Evolutionary conservation across 345 rosid genomes (phyloP), one percentile per base, ranked within the genome.

Genomic region (Lagerstroemia speciosa): DNA sequence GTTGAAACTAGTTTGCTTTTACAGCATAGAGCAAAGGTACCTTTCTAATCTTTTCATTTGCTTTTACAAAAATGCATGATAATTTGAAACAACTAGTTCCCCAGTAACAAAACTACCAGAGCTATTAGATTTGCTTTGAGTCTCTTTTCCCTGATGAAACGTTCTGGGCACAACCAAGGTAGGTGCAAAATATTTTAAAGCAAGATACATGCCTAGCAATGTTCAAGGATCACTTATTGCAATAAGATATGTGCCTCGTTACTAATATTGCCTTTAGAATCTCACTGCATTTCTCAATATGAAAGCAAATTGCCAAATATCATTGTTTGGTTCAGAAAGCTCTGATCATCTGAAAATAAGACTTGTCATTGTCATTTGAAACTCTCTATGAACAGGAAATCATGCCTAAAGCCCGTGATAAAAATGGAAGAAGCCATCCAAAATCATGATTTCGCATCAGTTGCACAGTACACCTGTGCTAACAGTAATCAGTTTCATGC

Each of bases 401-500:
- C 75, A 97, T 91, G 48, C 97, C 98, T 65, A 78, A 81, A 71
- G n/a, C 92, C 97, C 71, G 71, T 79, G 0, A 20, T 74, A 67
- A 74, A 86, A 69, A 93, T 93, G 98, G 98, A 91, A 82, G 87
- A 89, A 68, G 96, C 97, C 63, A 84, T 93, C 62, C 74, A 85
- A 69, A 83, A 79, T 67, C 77, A 82, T 15, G 92, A 87, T 78
- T 93, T 93, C 83, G 75, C 79, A 66, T 83, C 90, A 55, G 91
- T 91, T 80, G 86, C 92, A n/a, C 79, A 82, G 69, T 74, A 91
- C 80, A 69, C 92, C 46, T 91, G 97, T 75, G 78, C 96, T 64
- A 97, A 93, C 80, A 93, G 96, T 76, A 91, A 89, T 76, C 97
- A 91, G 83, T 93, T 93, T 82, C 98, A 93, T 75, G 96, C 98